Base-by-base conservation (phyloP, 75 land plant species). In the Adiantum capillusveneris region DNA sequence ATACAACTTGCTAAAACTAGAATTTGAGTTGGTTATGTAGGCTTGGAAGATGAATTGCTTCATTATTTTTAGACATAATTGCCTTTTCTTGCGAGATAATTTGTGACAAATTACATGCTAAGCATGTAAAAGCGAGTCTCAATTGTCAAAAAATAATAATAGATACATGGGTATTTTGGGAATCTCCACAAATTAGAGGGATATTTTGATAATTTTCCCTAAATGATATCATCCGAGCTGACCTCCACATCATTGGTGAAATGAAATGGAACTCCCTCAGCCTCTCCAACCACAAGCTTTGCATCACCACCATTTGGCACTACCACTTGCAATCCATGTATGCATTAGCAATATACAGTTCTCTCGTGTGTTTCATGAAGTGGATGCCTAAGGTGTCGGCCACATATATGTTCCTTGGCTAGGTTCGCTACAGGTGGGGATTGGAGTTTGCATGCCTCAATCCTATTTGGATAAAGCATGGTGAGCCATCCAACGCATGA, bases 311-410 rank as follows among this genome's bases (percentile, higher is more conserved):
- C 70, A 16, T 71, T 54, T 0, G 70, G 70, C 0, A 75, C 75
- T 3, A 72, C 75, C 18, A 53, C 59, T 57, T 66, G 31, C 22
- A 77, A 43, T 1, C 75, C 80, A 2, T 31, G 66, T 72, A 77
- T 3, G 76, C 80, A 37, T 77, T 75, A 1, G 75, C 75, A n/a
- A 77, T 67, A 54, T 65, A 71, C 14, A 77, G 70, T 1, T 77
- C 63, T 20, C 70, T 49, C 16, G 78, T 79, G 21, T 57, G 59
- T 60, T 73, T 75, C 16, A 78, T 42, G 61, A 87, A 87, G 44
- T 70, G 58, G 58, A 87, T 39, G 41, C 92, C 92, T 39, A 87
- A 57, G 13, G 92, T n/a, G 88, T 50, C 92, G 77, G 31, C 92
- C 92, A 58, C 92, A 87, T 0, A 73, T 29, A 59, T 81, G 77